Percentiles rank a stretch among this genome's conserved stretches.
phyloP scores from a whole-genome alignment of 2,329 filamentous ascomycete species.

The Incumbomyces lentus region DNA sequence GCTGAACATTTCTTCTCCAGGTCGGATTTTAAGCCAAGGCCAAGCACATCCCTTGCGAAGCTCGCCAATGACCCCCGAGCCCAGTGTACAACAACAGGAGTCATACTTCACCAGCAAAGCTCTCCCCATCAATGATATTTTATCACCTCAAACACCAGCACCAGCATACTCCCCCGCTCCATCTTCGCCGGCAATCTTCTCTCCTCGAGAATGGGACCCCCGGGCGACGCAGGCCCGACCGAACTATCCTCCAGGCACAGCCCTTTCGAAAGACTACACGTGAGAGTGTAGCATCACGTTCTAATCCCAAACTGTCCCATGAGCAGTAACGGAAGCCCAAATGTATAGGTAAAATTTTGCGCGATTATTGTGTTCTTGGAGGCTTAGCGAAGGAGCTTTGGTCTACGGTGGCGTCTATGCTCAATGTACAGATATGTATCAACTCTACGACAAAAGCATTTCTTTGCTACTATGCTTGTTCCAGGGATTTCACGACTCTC shows the following conservation, averaged over 20 bases:
- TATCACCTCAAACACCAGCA: conserved; percentile 26
- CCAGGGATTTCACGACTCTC: no score
- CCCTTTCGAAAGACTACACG: conserved; percentile 7
- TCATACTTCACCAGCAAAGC: conserved; percentile 19
- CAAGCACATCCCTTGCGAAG: conserved; percentile 23
- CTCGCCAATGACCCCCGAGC: conserved; percentile 26
- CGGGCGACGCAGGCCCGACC: conserved; percentile 12
- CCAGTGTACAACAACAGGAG: conserved; percentile 23
- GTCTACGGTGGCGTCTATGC: background rate
- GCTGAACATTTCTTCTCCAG: conserved; percentile 18
- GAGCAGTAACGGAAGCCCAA: background rate
- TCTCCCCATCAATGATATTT: conserved; percentile 15
- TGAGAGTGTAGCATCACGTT: background rate
- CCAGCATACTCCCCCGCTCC: conserved; percentile 33
- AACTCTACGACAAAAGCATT: background rate
- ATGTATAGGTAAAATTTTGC: background rate
- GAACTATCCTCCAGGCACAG: conserved; percentile 4
- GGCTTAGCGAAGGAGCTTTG: background rate
- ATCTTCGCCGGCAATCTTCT: conserved; percentile 1
- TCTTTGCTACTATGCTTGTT: no score
- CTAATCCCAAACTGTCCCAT: background rate
- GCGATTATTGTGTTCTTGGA: background rate
- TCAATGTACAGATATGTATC: background rate
- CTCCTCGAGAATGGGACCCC: conserved; percentile 24
- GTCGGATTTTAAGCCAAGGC: conserved; percentile 10